Conservation (phyloP, 2,329 filamentous ascomycete genomes). For the Pseudogymnoascus sp. region DNA sequence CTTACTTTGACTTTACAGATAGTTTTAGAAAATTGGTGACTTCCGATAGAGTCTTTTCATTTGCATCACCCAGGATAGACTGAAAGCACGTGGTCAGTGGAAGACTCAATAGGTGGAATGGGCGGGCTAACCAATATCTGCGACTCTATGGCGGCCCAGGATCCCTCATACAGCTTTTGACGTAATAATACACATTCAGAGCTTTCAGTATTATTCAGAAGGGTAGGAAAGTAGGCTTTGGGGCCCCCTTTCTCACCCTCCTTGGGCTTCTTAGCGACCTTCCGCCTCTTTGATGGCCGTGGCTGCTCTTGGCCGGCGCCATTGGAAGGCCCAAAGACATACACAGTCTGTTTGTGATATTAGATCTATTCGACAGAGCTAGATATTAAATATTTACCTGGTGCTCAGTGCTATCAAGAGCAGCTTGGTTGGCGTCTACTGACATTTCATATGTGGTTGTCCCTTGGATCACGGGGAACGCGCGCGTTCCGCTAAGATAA, state of each 20-base stretch:
- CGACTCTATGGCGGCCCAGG: constrained; percentile 58
- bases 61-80: constrained; percentile 52
- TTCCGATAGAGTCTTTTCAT: constrained; percentile 51
- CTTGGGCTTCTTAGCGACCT: constrained; percentile 22
- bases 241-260: neutral
- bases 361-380: neutral
- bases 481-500: constrained; percentile 3
- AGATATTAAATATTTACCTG: constrained; percentile 21
- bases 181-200: constrained; percentile 44
- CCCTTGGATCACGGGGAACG: constrained; percentile 1
- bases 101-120: constrained; percentile 29
- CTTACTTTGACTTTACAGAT: constrained; percentile 25
- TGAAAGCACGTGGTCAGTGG: constrained; percentile 25
- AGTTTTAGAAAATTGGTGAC: constrained; percentile 50
- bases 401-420: constrained; percentile 27
- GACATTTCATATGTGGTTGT: constrained; percentile 24
- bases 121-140: constrained; percentile 43
- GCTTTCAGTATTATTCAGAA: constrained; percentile 50
- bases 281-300: constrained; percentile 32
- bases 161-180: constrained; percentile 50
- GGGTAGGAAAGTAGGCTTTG: constrained; percentile 37
- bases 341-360: constrained; percentile 44
- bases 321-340: constrained; percentile 49
- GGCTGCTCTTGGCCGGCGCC: constrained; percentile 33
- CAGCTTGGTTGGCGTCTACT: constrained; percentile 20